Conservation (phyloP, 1,139 yeast species). For the Saccharomycopsis hybrid region DNA sequence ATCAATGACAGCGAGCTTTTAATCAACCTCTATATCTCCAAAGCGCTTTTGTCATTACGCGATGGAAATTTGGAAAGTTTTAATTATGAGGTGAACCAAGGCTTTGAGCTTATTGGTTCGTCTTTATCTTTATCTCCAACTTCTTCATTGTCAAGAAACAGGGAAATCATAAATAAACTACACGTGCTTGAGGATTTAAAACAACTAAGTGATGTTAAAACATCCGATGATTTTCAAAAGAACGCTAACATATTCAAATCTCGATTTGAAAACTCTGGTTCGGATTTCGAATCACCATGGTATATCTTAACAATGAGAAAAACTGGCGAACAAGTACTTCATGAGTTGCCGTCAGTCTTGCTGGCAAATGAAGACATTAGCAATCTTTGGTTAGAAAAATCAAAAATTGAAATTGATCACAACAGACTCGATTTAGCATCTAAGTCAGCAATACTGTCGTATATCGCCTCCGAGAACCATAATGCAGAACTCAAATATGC, state of each 20-base stretch:
- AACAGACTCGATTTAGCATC: conserved; percentile 71
- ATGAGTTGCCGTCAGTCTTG: too few species aligned
- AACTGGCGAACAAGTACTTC: background rate
- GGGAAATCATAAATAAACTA: conserved; percentile 38
- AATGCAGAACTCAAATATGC: conserved; percentile 77
- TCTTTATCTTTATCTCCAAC: conserved; percentile 44
- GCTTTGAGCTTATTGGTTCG: conserved; percentile 39
- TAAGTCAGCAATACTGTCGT: conserved; percentile 50
- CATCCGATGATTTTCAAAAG: background rate
- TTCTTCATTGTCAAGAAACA: conserved; percentile 40
- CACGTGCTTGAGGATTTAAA: conserved; percentile 44
- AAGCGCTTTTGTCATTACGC: conserved; percentile 34
- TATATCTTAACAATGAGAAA: conserved; percentile 50
- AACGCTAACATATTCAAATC: conserved; percentile 20
- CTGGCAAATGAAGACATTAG: conserved; percentile 32
- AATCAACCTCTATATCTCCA: conserved; percentile 42
- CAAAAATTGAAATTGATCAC: conserved; percentile 63
- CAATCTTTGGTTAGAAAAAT: conserved; percentile 51
- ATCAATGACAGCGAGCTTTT: conserved; percentile 39
- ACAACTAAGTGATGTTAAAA: background rate
- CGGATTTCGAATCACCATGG: conserved; percentile 59
- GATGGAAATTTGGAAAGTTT: conserved; percentile 27
- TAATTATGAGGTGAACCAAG: conserved; percentile 30
- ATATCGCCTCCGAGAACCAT: conserved; percentile 45
- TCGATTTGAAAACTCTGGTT: conserved; percentile 48